Evolutionary conservation across 306 rosid species (phyloP).

Genomic region (Gleditsia sinensis): DNA sequence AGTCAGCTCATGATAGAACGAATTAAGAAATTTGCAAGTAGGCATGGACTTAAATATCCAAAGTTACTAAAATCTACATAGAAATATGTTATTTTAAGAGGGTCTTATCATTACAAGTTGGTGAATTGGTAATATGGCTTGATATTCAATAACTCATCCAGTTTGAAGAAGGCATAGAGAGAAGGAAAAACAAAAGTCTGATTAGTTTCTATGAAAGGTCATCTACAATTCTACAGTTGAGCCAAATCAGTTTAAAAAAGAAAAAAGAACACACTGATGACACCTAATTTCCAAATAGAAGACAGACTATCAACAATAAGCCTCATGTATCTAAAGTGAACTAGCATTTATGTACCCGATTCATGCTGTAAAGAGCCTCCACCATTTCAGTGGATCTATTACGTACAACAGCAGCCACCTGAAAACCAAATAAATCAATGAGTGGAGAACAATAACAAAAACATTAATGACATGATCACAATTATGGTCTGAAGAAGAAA

Average conservation of each 20-base stretch:
- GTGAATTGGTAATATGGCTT: not conserved
- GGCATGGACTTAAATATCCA: not conserved
- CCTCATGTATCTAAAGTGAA: not conserved
- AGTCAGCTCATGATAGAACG: not conserved
- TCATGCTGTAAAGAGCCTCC: conserved; percentile 81
- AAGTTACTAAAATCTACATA: not conserved
- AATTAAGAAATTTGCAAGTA: too few relatives aligned
- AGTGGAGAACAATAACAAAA: conserved; percentile 24
- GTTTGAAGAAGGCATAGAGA: not conserved
- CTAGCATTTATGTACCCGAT: conserved; percentile 58
- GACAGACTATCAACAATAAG: conserved; percentile 6
- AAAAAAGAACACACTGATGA: not conserved
- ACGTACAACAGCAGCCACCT: conserved; percentile 68
- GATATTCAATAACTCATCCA: not conserved
- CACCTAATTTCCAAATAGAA: conserved; percentile 17
- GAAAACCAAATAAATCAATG: conserved; percentile 39
- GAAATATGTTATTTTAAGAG: not conserved
- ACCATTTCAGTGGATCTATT: conserved; percentile 73
- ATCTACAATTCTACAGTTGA: not conserved
- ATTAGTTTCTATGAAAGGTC: not conserved
- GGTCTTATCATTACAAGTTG: not conserved
- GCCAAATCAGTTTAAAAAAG: not conserved
- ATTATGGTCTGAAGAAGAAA: not conserved
- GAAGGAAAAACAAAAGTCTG: conserved; percentile 14
- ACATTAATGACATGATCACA: not conserved